A percentile compares a stretch with the other conserved stretches of the same genome.
These are phyloP conservation scores for Fragaria iinumae DNA, from an alignment of 306 rosid genomes.

Conservation along the genomic window DNA sequence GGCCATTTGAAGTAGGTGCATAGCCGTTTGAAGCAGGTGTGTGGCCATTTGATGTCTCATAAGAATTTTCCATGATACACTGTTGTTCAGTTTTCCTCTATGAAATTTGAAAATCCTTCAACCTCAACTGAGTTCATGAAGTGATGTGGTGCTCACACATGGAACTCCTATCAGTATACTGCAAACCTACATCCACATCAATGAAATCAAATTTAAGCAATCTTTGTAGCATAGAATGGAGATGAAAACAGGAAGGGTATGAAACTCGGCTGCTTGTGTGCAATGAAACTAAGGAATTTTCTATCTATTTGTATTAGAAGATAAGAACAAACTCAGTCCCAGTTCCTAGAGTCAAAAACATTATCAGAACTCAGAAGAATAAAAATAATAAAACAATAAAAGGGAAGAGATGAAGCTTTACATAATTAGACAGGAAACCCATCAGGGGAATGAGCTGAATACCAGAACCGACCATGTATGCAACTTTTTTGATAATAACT, in stretches of 20 bases:
- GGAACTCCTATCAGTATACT: slow-evolving; percentile 21
- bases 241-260: slow-evolving; percentile 7
- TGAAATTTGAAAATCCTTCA: slow-evolving; percentile 14
- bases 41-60: slow-evolving; percentile 44
- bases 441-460: slow-evolving; percentile 15
- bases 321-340: slow-evolving; percentile 8
- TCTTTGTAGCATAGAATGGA: slow-evolving; percentile 15
- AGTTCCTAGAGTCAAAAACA: not conserved
- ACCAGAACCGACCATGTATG: slow-evolving; percentile 1
- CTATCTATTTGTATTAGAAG: slow-evolving; percentile 16
- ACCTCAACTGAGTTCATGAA: slow-evolving; percentile 31
- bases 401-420: not conserved
- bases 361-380: not conserved
- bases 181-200: slow-evolving; percentile 32
- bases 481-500: not conserved
- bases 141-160: slow-evolving; percentile 26
- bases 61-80: slow-evolving; percentile 52
- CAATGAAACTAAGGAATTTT: slow-evolving; percentile 16
- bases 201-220: slow-evolving; percentile 25
- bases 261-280: not conserved
- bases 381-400: not conserved
- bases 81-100: slow-evolving; percentile 24
- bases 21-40: slow-evolving; percentile 36
- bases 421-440: slow-evolving; percentile 23
- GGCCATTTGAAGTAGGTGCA: slow-evolving; percentile 7